A percentile compares a stretch with the other conserved stretches of the same genome.
Evolutionary conservation across 139 green algal genomes (phyloP).

Genomic region (Spirogloea muscicola): DNA sequence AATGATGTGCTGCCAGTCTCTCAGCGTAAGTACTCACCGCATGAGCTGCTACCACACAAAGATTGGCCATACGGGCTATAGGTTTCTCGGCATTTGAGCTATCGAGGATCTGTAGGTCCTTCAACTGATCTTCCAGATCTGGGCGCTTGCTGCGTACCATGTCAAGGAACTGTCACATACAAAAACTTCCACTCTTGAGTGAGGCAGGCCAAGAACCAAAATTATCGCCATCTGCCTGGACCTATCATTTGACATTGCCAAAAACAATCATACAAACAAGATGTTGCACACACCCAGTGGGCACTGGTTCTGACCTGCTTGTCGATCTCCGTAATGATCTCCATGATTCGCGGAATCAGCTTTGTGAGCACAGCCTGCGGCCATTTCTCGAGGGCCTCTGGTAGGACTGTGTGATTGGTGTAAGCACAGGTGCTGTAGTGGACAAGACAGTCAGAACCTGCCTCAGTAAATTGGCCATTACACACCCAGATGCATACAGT

Average conservation of each 20-base stretch:
- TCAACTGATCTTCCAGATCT: background rate
- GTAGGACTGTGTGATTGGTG: constrained; percentile 82
- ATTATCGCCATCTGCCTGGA: too few species aligned
- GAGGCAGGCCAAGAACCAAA: too few species aligned
- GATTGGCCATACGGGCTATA: constrained; percentile 89
- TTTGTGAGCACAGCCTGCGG: constrained; percentile 81
- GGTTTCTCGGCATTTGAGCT: constrained; percentile 10
- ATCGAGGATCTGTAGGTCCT: background rate
- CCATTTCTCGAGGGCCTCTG: constrained; percentile 98
- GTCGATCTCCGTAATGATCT: constrained; percentile 77
- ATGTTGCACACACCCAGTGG: too few species aligned
- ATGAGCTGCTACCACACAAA: constrained; percentile 79
- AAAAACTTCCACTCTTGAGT: too few species aligned
- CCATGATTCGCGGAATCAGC: constrained; percentile 92
- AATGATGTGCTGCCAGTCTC: too few species aligned
- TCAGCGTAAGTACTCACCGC: constrained; percentile 57
- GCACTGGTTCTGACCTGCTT: constrained; percentile 30
- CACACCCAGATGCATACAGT: too few species aligned
- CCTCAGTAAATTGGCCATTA: too few species aligned
- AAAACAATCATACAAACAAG: too few species aligned
- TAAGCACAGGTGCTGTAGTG: constrained; percentile 54
- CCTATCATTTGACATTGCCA: too few species aligned
- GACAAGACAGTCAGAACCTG: background rate
- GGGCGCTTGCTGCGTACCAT: background rate
- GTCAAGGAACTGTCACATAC: background rate